A percentile compares a stretch with the other conserved stretches of the same genome.
These are phyloP conservation scores for Aspergillus proliferans DNA, from an alignment of 2,329 filamentous ascomycete genomes.

Conservation along the genomic window DNA sequence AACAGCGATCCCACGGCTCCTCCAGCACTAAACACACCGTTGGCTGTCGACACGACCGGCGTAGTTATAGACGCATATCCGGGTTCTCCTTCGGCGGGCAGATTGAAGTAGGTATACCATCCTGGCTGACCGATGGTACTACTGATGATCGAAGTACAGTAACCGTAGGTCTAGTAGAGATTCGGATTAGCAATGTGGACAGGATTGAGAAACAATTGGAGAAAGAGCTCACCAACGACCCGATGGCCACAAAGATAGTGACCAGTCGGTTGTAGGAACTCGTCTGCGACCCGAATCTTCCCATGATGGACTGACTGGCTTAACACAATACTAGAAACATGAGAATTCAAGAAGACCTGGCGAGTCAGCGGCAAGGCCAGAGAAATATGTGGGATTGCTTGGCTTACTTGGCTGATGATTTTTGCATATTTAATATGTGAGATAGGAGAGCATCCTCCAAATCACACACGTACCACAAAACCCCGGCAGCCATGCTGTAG, in stretches of 20 bases:
- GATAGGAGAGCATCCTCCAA: background rate
- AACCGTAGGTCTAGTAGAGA: slow-evolving; percentile 43
- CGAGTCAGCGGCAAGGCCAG: background rate
- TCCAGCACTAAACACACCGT: slow-evolving; percentile 46
- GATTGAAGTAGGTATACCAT: slow-evolving; percentile 47
- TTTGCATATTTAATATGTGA: background rate
- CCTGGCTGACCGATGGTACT: slow-evolving; percentile 49
- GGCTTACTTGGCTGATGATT: background rate
- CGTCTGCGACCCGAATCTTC: slow-evolving; percentile 29
- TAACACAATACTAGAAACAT: background rate
- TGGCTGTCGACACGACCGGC: slow-evolving; percentile 44
- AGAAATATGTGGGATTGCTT: background rate
- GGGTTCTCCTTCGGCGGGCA: slow-evolving; percentile 38
- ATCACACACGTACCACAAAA: background rate
- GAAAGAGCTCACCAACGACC: slow-evolving; percentile 31
- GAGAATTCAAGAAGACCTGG: background rate
- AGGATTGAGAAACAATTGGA: background rate
- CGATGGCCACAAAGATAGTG: slow-evolving; percentile 34
- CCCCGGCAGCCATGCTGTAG: background rate
- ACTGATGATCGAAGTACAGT: slow-evolving; percentile 46
- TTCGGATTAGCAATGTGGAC: background rate
- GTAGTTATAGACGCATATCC: slow-evolving; percentile 45
- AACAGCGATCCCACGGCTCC: slow-evolving; percentile 44
- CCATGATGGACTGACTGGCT: slow-evolving; percentile 15
- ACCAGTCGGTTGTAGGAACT: slow-evolving; percentile 35